phyloP scores from a whole-genome alignment of 2,329 filamentous ascomycete species.

The Alternaria novae-zelandiae region DNA sequence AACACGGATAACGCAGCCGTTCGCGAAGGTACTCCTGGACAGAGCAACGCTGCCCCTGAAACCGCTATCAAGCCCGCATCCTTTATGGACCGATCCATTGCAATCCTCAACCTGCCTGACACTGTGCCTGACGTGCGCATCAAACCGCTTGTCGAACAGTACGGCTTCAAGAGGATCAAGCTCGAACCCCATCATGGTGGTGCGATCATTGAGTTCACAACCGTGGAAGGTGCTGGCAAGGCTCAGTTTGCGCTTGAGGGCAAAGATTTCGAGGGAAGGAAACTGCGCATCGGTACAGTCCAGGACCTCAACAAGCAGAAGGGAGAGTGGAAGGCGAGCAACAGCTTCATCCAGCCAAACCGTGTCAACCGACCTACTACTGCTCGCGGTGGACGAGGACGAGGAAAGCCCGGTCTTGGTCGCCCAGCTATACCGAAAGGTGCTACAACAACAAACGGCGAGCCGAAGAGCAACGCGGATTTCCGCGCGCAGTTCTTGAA shows the following conservation, averaged over 20 bases:
- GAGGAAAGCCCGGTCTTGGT: slow-evolving; percentile 37
- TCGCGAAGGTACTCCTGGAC: slow-evolving; percentile 47
- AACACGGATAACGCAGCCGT: slow-evolving; percentile 50
- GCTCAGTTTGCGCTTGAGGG: slow-evolving; percentile 60
- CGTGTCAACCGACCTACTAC: slow-evolving; percentile 36
- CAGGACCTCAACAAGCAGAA: slow-evolving; percentile 53
- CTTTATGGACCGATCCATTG: slow-evolving; percentile 70
- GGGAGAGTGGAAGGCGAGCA: slow-evolving; percentile 49
- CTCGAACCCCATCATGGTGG: slow-evolving; percentile 83
- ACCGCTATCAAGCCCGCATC: slow-evolving; percentile 24
- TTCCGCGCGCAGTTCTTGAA: slow-evolving; percentile 62
- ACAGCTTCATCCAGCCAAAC: slow-evolving; percentile 37
- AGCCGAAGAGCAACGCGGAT: slow-evolving; percentile 62
- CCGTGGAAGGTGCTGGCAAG: slow-evolving; percentile 73
- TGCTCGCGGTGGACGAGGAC: slow-evolving; percentile 32
- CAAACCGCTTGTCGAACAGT: slow-evolving; percentile 71
- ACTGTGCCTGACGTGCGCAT: slow-evolving; percentile 90
- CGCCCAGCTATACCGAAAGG: slow-evolving; percentile 33
- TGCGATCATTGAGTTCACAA: slow-evolving; percentile 82
- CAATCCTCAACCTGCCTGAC: slow-evolving; percentile 85
- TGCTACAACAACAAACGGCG: slow-evolving; percentile 20
- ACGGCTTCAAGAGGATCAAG: slow-evolving; percentile 78
- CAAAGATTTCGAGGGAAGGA: slow-evolving; percentile 48
- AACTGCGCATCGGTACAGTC: slow-evolving; percentile 57
- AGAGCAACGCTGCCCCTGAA: slow-evolving; percentile 34